Percentiles rank a stretch among this genome's conserved stretches.
phyloP scores from a whole-genome alignment of 2,329 filamentous ascomycete genomes.

The Tolypocladium sp. region DNA sequence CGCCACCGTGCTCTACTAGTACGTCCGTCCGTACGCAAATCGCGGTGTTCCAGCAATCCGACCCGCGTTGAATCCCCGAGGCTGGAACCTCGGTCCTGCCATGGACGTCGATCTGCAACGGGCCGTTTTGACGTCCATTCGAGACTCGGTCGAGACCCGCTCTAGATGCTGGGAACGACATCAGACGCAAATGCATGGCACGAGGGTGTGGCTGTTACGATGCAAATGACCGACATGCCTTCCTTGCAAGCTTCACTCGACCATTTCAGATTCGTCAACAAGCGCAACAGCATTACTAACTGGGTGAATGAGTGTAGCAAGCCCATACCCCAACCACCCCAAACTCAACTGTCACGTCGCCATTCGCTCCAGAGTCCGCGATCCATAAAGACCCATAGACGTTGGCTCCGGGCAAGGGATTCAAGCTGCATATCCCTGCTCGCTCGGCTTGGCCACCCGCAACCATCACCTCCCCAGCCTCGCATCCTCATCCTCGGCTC shows the following conservation, averaged over 20 bases:
- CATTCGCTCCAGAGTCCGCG: not conserved
- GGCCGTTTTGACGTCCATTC: not conserved
- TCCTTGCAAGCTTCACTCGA: not conserved
- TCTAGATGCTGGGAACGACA: not conserved
- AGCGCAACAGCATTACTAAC: no score
- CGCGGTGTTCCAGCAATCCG: no score
- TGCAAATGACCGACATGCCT: no score
- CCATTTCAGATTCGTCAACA: no score
- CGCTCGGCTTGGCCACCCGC: not conserved
- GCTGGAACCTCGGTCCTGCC: not conserved
- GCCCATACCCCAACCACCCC: no score
- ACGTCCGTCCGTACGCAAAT: no score
- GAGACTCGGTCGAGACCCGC: not conserved
- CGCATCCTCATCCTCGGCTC: not conserved
- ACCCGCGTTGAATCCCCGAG: not conserved
- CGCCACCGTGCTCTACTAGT: not conserved
- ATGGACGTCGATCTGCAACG: not conserved
- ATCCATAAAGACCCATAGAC: not conserved
- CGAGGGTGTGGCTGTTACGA: not conserved
- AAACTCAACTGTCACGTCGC: not conserved
- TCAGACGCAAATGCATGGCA: not conserved
- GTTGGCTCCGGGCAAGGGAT: not conserved
- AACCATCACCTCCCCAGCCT: not conserved
- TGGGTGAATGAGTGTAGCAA: no score
- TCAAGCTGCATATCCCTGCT: not conserved